Evolutionary conservation across 2,329 filamentous ascomycete genomes (phyloP).

Genomic region (Epichloe festucae): DNA sequence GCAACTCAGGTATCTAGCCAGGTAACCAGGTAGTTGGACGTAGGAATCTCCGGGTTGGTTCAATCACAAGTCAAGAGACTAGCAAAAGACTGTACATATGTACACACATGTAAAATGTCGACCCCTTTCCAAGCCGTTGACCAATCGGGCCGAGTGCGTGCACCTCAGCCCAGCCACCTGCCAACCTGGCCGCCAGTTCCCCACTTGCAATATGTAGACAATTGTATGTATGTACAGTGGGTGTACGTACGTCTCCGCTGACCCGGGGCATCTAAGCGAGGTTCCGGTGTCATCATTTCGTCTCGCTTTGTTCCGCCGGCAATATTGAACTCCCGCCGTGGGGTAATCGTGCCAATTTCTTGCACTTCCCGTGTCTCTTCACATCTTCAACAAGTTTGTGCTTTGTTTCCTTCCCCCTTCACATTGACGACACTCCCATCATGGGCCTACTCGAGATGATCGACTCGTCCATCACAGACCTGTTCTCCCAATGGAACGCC

Average conservation of each 20-base stretch:
- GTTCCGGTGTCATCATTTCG: background rate
- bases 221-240: too few relatives aligned
- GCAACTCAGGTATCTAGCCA: too few relatives aligned
- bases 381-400: background rate
- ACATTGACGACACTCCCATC: background rate
- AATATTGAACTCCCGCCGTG: background rate
- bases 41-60: too few relatives aligned
- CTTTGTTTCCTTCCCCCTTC: background rate
- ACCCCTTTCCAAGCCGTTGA: too few relatives aligned
- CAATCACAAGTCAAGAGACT: too few relatives aligned
- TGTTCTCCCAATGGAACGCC: conserved; percentile 70
- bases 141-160: too few relatives aligned
- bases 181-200: background rate
- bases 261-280: background rate
- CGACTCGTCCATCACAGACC: conserved; percentile 55
- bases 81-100: too few relatives aligned
- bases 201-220: too few relatives aligned
- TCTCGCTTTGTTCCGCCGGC: background rate
- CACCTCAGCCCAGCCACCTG: too few relatives aligned
- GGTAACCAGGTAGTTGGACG: too few relatives aligned
- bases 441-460: conserved; percentile 45
- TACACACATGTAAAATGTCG: too few relatives aligned
- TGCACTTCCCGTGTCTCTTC: background rate
- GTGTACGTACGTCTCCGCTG: too few relatives aligned
- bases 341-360: background rate